phyloP scores from a whole-genome alignment of 306 rosid genomes.

The Senna tora region DNA sequence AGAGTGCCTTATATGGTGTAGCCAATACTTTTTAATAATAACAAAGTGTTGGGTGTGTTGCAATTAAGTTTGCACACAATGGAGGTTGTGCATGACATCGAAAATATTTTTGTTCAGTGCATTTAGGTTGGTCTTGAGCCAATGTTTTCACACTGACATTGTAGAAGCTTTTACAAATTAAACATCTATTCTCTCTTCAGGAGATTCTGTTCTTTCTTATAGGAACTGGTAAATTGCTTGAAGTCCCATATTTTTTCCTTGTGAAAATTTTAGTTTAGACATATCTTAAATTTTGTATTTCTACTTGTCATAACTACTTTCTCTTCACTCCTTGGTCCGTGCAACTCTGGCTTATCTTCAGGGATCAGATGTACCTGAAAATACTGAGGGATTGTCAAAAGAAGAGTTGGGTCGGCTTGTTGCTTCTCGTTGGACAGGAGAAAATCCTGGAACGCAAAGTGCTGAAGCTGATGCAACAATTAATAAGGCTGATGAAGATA shows the following conservation, averaged over 20 bases:
- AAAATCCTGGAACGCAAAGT: slow-evolving; percentile 55
- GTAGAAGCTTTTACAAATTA: background rate
- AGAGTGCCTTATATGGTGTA: slow-evolving; percentile 1
- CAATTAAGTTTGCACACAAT: background rate
- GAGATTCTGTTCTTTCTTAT: slow-evolving; percentile 27
- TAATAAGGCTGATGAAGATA: slow-evolving; percentile 51
- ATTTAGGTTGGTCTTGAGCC: background rate
- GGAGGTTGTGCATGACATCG: background rate
- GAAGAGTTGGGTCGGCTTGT: slow-evolving; percentile 98
- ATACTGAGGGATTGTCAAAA: slow-evolving; percentile 75
- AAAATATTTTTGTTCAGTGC: background rate
- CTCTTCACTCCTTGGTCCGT: slow-evolving; percentile 11
- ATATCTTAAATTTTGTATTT: slow-evolving; percentile 25
- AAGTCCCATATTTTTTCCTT: background rate
- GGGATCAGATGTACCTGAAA: slow-evolving; percentile 63
- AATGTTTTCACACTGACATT: background rate
- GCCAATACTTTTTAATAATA: slow-evolving; percentile 2
- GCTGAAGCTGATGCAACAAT: slow-evolving; percentile 48
- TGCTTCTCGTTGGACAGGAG: slow-evolving; percentile 99
- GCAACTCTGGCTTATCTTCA: slow-evolving; percentile 24
- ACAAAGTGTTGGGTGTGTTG: background rate
- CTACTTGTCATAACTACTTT: slow-evolving; percentile 20
- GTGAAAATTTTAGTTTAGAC: slow-evolving; percentile 4
- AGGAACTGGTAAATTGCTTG: slow-evolving; percentile 21
- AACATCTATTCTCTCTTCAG: background rate